These are phyloP conservation scores for Zanthoxylum bungeanum DNA, from an alignment of 345 rosid species.

Conservation along the genomic window DNA sequence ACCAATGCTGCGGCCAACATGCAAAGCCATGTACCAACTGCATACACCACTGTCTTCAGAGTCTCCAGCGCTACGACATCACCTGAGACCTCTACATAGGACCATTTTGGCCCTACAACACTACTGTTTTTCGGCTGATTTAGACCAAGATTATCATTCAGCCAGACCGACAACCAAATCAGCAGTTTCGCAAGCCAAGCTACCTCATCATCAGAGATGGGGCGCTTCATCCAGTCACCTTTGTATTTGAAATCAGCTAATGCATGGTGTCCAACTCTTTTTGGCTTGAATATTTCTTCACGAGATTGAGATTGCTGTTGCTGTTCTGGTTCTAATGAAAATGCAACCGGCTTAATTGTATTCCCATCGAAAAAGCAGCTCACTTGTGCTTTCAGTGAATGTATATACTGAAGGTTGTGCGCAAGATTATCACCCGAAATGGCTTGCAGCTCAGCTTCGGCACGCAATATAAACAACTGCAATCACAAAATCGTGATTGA, in stretches of 20 bases:
- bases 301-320: slow-evolving; percentile 39
- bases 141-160: slow-evolving; percentile 66
- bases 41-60: slow-evolving; percentile 34
- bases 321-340: slow-evolving; percentile 37
- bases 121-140: slow-evolving; percentile 33
- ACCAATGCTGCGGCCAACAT: slow-evolving; percentile 30
- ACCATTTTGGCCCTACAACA: slow-evolving; percentile 31
- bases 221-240: slow-evolving; percentile 92
- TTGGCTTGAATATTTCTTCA: slow-evolving; percentile 76
- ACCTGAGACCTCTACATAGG: slow-evolving; percentile 47
- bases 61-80: slow-evolving; percentile 39
- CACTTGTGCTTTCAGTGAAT: slow-evolving; percentile 53
- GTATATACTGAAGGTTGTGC: slow-evolving; percentile 41
- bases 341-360: slow-evolving; percentile 44
- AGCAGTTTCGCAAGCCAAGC: slow-evolving; percentile 77
- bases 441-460: slow-evolving; percentile 83
- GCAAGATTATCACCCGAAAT: slow-evolving; percentile 42
- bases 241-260: slow-evolving; percentile 45
- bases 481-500: slow-evolving; percentile 24
- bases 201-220: slow-evolving; percentile 72
- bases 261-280: slow-evolving; percentile 48
- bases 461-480: slow-evolving; percentile 85
- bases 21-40: slow-evolving; percentile 45
- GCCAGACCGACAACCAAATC: slow-evolving; percentile 56
- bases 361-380: slow-evolving; percentile 58